phyloP scores from a whole-genome alignment of 108 stramenopile species.

The Aureococcus anophagefferens region DNA sequence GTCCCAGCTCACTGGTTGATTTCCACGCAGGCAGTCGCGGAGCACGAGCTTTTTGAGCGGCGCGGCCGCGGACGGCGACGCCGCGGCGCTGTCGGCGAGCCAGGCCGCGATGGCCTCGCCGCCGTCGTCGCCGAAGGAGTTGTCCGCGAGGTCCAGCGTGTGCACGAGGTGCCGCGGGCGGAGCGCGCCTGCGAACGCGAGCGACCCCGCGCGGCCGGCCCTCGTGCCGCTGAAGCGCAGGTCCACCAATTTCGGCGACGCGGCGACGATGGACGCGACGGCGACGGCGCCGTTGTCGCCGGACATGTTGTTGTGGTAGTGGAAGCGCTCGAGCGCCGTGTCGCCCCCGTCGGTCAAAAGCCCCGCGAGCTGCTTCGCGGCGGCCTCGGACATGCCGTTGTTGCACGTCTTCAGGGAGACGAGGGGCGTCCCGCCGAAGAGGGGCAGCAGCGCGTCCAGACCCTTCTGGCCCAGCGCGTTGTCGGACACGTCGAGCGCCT shows the following conservation, averaged over 20 bases:
- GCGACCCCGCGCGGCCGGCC: conserved; percentile 21
- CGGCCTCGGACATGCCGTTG: conserved; percentile 29
- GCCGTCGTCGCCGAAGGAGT: conserved; percentile 24
- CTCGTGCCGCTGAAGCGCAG: conserved; percentile 34
- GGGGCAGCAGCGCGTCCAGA: conserved; percentile 21
- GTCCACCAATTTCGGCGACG: conserved; percentile 20
- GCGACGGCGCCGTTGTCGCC: conserved; percentile 24
- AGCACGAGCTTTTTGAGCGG: background rate
- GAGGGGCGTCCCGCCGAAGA: background rate
- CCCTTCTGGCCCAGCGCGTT: conserved; percentile 38
- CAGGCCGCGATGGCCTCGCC: conserved; percentile 12
- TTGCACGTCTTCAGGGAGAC: conserved; percentile 30
- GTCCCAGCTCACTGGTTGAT: too few relatives aligned
- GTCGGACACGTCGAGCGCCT: conserved; percentile 23
- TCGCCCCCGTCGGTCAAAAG: background rate
- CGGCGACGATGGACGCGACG: conserved; percentile 6
- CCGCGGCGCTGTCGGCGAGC: background rate
- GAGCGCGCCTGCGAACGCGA: conserved; percentile 3
- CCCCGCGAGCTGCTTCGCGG: conserved; percentile 5
- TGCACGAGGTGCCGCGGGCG: background rate
- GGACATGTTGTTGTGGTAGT: conserved; percentile 43
- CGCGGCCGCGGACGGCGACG: background rate
- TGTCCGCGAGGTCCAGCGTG: conserved; percentile 32
- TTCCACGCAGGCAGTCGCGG: background rate
- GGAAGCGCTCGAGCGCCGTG: conserved; percentile 15